Percentiles rank a stretch among this genome's conserved stretches.
Conservation (phyloP, 176 grass and related monocot species). For the Lolium multiflorum region DNA sequence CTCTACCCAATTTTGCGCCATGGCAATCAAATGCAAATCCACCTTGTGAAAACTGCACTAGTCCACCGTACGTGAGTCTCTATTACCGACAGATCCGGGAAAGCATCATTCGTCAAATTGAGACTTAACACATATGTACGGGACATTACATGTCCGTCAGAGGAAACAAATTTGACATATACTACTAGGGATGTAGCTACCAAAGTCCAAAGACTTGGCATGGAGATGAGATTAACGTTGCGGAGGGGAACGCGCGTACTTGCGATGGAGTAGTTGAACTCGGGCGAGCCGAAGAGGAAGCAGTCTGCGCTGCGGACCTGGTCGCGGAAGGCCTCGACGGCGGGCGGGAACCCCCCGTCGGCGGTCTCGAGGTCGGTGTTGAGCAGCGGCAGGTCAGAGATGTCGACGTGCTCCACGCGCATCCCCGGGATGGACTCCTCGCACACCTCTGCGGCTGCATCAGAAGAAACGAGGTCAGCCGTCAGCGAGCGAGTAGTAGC, state of each 20-base stretch:
- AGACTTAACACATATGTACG: neutral
- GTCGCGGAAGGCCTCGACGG: conserved; percentile 74
- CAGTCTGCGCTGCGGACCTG: conserved; percentile 62
- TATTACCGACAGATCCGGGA: neutral
- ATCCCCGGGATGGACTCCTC: conserved; percentile 68
- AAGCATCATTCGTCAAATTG: neutral
- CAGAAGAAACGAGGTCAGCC: neutral
- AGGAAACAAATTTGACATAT: neutral
- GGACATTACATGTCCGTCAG: neutral
- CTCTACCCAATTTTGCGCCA: neutral
- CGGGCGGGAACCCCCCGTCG: conserved; percentile 57
- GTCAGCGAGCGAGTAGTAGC: neutral
- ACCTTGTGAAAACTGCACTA: neutral
- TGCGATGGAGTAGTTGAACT: conserved; percentile 88
- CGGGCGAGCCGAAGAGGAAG: conserved; percentile 80
- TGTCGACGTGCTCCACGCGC: conserved; percentile 67
- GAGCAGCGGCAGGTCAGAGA: conserved; percentile 69
- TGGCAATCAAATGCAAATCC: neutral
- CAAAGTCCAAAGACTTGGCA: neutral
- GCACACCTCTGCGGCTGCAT: conserved; percentile 67
- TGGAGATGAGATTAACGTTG: neutral
- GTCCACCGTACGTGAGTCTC: too few species aligned
- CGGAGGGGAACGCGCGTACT: conserved; percentile 35
- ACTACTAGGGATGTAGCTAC: neutral
- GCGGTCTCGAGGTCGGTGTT: conserved; percentile 86